Evolutionary conservation across 2,329 filamentous ascomycete genomes (phyloP).

Genomic region (Pyrenophora seminiperda): DNA sequence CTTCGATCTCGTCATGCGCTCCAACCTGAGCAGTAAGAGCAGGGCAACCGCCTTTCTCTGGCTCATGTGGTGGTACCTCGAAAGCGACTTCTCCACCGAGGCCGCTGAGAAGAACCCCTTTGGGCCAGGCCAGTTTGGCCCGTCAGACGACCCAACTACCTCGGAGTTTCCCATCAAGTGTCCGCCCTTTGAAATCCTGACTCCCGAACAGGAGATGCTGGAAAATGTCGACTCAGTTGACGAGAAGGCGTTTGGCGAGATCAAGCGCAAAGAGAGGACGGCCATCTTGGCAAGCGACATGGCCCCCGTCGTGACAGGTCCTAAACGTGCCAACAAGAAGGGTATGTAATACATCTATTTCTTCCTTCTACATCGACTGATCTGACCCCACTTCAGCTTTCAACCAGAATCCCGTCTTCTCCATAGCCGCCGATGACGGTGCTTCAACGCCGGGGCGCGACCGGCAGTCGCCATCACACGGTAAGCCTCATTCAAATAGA

Average conservation of each 20-base stretch:
- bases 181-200: conserved; percentile 69
- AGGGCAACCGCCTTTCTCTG: conserved; percentile 89
- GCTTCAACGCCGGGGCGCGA: conserved; percentile 48
- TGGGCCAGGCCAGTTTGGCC: conserved; percentile 59
- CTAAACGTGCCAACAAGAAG: conserved; percentile 57
- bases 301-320: conserved; percentile 64
- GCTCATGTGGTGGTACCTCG: conserved; percentile 99
- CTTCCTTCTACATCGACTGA: not conserved
- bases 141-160: conserved; percentile 43
- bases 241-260: conserved; percentile 71
- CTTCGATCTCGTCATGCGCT: conserved; percentile 94
- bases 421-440: conserved; percentile 48
- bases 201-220: conserved; percentile 64
- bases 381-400: conserved; percentile 35
- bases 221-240: conserved; percentile 78
- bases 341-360: conserved; percentile 32
- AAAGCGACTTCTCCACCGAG: conserved; percentile 90
- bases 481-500: conserved; percentile 20
- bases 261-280: conserved; percentile 75
- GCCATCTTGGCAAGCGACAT: conserved; percentile 76
- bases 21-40: conserved; percentile 78
- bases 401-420: conserved; percentile 51
- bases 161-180: conserved; percentile 61
- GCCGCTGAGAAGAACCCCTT: conserved; percentile 91
- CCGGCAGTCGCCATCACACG: conserved; percentile 48